Evolutionary conservation across 2,329 filamentous ascomycete species (phyloP), one percentile per base, ranked within the genome.

Genomic region (Knufia petricola): DNA sequence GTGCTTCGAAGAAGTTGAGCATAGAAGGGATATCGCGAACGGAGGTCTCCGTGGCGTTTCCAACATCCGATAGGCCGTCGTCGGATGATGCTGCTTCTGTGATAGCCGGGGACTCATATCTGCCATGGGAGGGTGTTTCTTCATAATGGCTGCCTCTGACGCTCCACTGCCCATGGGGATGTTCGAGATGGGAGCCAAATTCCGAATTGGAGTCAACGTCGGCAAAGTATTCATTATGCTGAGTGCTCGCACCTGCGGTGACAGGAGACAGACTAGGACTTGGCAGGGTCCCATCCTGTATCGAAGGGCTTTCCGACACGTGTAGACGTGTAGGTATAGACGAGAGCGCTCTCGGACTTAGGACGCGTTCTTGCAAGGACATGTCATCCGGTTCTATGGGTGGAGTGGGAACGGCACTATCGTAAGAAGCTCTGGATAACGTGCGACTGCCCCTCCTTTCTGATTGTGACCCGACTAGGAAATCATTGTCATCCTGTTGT

Each of bases 211-310:
- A 69, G 52, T 71, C 69, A 1, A 67, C 64, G 52, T 69, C 68
- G 32, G 61, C 68, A 3, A 67, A 67, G n/a, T 64, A 67, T 39
- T 68, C 69, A 49, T 60, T 60, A 48, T 68, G 63, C 42, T 67
- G 58, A 15, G 73, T 61, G 61, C 74, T 74, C 58, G 90, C 85
- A 58, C 86, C 87, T 51, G 94, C 78, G 4, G 90, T 94, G 32
- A 84, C 80, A 3, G 92, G 92, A 21, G 92, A 98, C 49, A 98
- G 70, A 60, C 92, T 89, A 28, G 92, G 92, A 64, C 92, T 98
- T 46, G 92, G 92, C 53, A 98, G 74, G 66, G 87, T 95, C 55
- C 87, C 87, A 70, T 95, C 90, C 63, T 92, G 85, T 32, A 83
- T 81, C 49, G 81, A 58, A 48, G 83, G 76, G 40, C 81, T 84